These are phyloP conservation scores for Beauveria brongniartii DNA, from an alignment of 2,329 filamentous ascomycete genomes.

Conservation along the genomic window DNA sequence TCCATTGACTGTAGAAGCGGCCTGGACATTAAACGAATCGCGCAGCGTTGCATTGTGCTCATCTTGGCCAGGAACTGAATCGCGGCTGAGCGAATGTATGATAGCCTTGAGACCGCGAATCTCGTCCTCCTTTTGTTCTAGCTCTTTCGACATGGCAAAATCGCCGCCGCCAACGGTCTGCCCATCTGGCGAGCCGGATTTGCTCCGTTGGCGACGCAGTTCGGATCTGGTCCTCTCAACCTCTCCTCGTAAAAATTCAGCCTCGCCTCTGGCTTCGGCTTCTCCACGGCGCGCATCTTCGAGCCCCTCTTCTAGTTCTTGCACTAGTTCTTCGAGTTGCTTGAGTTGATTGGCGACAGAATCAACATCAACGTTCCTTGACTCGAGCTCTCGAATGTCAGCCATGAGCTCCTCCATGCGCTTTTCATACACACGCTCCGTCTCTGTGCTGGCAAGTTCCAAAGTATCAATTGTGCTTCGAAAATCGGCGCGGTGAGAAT, in stretches of 20 bases:
- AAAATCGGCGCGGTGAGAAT: constrained; percentile 90
- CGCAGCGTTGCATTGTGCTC: constrained; percentile 22
- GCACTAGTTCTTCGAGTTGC: constrained; percentile 90
- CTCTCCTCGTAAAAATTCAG: constrained; percentile 90
- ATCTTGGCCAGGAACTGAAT: constrained; percentile 45
- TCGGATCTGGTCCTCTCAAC: constrained; percentile 88
- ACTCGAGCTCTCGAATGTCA: constrained; percentile 75
- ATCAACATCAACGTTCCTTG: constrained; percentile 81
- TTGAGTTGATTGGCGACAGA: constrained; percentile 86
- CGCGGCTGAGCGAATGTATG: constrained; percentile 87
- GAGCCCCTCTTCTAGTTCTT: constrained; percentile 91
- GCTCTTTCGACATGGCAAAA: constrained; percentile 55
- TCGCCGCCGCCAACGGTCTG: constrained; percentile 36
- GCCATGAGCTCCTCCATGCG: constrained; percentile 79
- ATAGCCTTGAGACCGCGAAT: constrained; percentile 96
- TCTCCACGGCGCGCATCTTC: constrained; percentile 92
- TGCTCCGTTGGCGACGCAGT: constrained; percentile 79
- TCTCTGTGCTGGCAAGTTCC: constrained; percentile 91
- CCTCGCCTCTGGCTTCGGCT: constrained; percentile 89
- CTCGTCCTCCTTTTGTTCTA: constrained; percentile 94
- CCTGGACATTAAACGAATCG: constrained; percentile 9
- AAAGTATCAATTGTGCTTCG: constrained; percentile 93
- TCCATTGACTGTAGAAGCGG: constrained; percentile 24
- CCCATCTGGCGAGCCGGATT: constrained; percentile 35
- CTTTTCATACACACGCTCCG: constrained; percentile 90